Conservation (phyloP, 345 rosid genomes). For the Sonneratia caseolaris region DNA sequence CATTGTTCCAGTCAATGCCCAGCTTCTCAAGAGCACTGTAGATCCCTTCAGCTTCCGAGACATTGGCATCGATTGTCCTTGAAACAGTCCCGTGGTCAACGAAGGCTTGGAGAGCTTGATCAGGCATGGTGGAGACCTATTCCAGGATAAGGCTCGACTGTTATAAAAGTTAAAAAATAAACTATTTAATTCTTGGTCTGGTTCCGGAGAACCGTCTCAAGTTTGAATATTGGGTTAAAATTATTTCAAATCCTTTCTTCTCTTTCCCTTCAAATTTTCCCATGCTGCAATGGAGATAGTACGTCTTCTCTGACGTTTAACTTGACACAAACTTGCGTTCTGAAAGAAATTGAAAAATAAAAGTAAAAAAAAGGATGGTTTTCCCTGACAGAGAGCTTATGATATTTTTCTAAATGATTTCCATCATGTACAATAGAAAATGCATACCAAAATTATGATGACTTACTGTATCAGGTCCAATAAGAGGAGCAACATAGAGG, state of each 20-base stretch:
- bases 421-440: too few species aligned
- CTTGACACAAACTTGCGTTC: too few species aligned
- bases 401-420: too few species aligned
- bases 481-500: slow-evolving; percentile 80
- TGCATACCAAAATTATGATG: not conserved
- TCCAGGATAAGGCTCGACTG: not conserved
- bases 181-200: too few species aligned
- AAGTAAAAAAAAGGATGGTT: too few species aligned
- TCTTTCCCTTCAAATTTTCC: not conserved
- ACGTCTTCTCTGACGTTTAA: too few species aligned
- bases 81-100: slow-evolving; percentile 69
- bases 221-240: not conserved
- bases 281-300: too few species aligned
- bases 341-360: too few species aligned
- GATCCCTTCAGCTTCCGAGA: slow-evolving; percentile 89
- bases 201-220: too few species aligned
- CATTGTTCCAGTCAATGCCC: slow-evolving; percentile 80
- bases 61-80: slow-evolving; percentile 78
- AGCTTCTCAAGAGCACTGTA: slow-evolving; percentile 93
- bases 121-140: slow-evolving; percentile 98
- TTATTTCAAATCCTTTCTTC: not conserved
- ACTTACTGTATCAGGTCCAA: slow-evolving; percentile 90
- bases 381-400: too few species aligned
- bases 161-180: not conserved
- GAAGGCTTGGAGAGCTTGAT: slow-evolving; percentile 93